Evolutionary conservation across 2,329 filamentous ascomycete genomes (phyloP), one percentile per base, ranked within the genome.

Genomic region (Calonectria multiphialidica): DNA sequence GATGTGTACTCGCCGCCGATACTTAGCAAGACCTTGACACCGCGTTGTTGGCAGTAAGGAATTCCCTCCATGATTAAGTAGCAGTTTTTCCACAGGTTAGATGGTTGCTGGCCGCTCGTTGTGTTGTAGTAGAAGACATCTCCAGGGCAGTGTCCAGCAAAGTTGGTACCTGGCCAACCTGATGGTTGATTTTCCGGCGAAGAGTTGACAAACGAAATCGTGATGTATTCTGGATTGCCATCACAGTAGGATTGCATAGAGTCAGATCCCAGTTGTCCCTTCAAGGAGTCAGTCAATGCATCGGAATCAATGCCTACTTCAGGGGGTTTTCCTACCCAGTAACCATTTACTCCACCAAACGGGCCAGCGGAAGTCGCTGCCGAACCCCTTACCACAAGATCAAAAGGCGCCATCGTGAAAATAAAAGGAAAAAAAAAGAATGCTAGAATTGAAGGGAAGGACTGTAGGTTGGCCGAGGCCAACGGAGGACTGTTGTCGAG

Each of bases 1-100:
- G 47, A 59, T 23, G 77, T 74, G 47, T 76, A 81, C 2, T 75
- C 78, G 28, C 86, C 85, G 9, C 85, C 85, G 35, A 87, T 83
- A 75, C 83, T 83, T 21, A 87, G 77, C 42, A 87, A 76, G 44
- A 87, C 77, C 80, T 87, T 87, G 73, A 86, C 83, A 68, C 84
- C 84, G 62, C 79, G 81, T 28, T 74, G 57, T 77, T 86, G 83
- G 79, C 86, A 87, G 76, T 83, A 83, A 30, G 81, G 76, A 66
- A 87, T 85, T 66, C 86, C 84, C 37, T 80, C 66, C 74, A 84
- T 81, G 47, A 87, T 82, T 8, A 66, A 68, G 6, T 77, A 61
- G 73, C 85, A 87, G 66, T 83, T 75, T 67, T 74, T 80, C 65
- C 84, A 79, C 25, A 86, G 80, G 16, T 80, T 72, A 13, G 83